Percentiles rank a stretch among this genome's conserved stretches.
Evolutionary conservation across 2,329 filamentous ascomycete species (phyloP).

Genomic region (Colletotrichum magnum): DNA sequence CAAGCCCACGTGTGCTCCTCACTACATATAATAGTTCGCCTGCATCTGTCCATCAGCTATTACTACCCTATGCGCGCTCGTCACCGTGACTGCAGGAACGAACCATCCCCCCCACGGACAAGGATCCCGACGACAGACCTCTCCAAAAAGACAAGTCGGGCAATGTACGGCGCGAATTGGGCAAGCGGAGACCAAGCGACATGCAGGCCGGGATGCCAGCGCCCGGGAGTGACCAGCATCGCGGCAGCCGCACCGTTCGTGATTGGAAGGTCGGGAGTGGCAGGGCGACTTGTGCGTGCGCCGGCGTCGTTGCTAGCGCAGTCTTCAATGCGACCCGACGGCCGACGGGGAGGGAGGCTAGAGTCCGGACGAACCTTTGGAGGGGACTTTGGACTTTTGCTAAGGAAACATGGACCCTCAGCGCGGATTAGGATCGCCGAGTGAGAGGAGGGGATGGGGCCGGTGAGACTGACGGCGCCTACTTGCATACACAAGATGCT

Average conservation of each 20-base stretch:
- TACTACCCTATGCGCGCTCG: too few species aligned
- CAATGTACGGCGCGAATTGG: neutral
- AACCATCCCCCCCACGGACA: too few species aligned
- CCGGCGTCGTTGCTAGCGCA: conserved; percentile 20
- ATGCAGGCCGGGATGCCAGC: neutral
- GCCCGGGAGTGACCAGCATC: conserved; percentile 8
- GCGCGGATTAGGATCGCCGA: neutral
- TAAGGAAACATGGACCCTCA: neutral
- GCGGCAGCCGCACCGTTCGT: neutral
- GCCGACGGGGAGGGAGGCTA: conserved; percentile 17
- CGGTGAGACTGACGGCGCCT: conserved; percentile 18
- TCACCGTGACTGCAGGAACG: too few species aligned
- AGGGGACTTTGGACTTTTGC: neutral
- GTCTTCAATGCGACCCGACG: conserved; percentile 2
- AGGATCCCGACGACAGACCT: too few species aligned
- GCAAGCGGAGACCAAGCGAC: neutral
- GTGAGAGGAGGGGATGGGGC: conserved; percentile 2
- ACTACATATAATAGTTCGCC: too few species aligned
- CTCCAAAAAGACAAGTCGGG: neutral
- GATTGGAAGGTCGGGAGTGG: conserved; percentile 13
- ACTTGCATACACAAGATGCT: conserved; percentile 15
- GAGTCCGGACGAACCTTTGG: conserved; percentile 15
- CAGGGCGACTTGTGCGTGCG: neutral
- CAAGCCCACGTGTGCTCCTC: too few species aligned
- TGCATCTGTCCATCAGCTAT: too few species aligned